Evolutionary conservation across 768 basidiomycete genomes (phyloP).

Genomic region (Boletus sp.): DNA sequence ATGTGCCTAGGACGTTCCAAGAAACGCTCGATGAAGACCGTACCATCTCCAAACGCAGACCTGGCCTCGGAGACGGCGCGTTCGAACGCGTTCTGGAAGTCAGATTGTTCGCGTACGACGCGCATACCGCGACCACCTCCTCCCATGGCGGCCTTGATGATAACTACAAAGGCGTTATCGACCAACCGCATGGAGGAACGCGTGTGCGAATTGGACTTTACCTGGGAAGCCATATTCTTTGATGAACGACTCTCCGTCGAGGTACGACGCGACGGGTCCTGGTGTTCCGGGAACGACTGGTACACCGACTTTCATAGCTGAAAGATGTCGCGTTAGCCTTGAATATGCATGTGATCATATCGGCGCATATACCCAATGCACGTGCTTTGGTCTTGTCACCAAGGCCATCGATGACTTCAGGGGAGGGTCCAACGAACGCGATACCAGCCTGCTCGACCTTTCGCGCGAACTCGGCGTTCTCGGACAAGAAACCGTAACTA

Average conservation of each 20-base stretch:
- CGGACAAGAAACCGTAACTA: constrained; percentile 96
- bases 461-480: constrained; percentile 95
- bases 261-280: constrained; percentile 81
- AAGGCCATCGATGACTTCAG: constrained; percentile 94
- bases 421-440: constrained; percentile 93
- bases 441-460: constrained; percentile 98
- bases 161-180: constrained; percentile 51
- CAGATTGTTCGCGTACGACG: constrained; percentile 90
- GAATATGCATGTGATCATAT: neutral
- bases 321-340: constrained; percentile 5
- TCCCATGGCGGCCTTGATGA: constrained; percentile 99
- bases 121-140: constrained; percentile 99
- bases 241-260: constrained; percentile 85
- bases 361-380: constrained; percentile 58
- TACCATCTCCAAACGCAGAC: constrained; percentile 96
- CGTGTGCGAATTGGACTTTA: constrained; percentile 27
- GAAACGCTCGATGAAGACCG: constrained; percentile 98
- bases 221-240: constrained; percentile 95
- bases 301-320: constrained; percentile 87
- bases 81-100: constrained; percentile 86
- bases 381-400: constrained; percentile 99
- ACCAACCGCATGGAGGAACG: constrained; percentile 3
- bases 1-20: constrained; percentile 96
- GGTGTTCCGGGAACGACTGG: constrained; percentile 98
- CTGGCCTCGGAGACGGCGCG: constrained; percentile 95